Evolutionary conservation across 495 filamentous ascomycete species (phyloP).

Genomic region (Penicillium cosmopolitanum): DNA sequence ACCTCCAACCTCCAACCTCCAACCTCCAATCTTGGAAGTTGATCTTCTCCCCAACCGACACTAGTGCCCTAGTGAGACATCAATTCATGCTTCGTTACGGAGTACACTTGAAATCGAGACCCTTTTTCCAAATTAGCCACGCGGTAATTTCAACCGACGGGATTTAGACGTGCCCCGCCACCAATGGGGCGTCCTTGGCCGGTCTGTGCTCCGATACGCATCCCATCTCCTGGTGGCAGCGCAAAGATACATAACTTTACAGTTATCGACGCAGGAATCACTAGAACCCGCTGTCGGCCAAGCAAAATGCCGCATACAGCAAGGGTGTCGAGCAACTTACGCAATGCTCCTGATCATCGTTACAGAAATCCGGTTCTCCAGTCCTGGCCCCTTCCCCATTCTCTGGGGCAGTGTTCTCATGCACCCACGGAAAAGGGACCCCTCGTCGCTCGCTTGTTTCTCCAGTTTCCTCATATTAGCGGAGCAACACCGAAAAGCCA

Average conservation of each 20-base stretch:
- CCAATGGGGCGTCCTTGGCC: background rate
- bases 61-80: background rate
- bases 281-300: background rate
- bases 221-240: background rate
- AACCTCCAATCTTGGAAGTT: no score
- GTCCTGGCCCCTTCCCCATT: background rate
- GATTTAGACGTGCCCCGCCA: background rate
- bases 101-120: background rate
- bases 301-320: background rate
- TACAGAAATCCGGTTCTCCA: background rate
- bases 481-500: background rate
- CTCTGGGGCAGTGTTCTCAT: slow-evolving; percentile 1
- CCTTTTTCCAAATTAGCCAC: background rate
- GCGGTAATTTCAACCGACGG: background rate
- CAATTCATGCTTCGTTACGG: background rate
- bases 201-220: slow-evolving; percentile 5
- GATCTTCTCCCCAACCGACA: no score
- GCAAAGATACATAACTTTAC: background rate
- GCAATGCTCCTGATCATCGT: slow-evolving; percentile 11
- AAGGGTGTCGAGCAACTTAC: background rate
- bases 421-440: background rate
- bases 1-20: no score
- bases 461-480: background rate
- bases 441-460: background rate
- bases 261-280: slow-evolving; percentile 1